Evolutionary conservation across 2,329 filamentous ascomycete species (phyloP).

Genomic region (Calonectria hongkongensis): DNA sequence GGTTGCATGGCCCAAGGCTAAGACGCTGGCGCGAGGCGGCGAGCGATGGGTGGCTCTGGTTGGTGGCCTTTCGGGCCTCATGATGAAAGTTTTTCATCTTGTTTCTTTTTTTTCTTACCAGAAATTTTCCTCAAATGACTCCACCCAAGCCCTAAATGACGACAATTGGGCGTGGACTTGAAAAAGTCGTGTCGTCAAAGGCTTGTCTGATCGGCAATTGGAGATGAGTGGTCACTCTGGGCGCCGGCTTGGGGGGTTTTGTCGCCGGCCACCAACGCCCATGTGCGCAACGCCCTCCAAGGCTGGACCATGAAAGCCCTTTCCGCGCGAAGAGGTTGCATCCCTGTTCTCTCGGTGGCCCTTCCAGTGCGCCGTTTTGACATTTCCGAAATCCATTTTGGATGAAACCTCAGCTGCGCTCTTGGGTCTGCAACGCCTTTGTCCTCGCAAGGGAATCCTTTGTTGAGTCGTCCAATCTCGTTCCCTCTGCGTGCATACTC

Average conservation of each 20-base stretch:
- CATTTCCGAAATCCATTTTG: constrained; percentile 28
- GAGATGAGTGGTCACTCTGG: not conserved
- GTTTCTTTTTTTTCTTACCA: constrained; percentile 22
- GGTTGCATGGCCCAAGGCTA: constrained; percentile 39
- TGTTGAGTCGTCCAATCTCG: constrained; percentile 28
- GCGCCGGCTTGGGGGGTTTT: not conserved
- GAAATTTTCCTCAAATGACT: constrained; percentile 17
- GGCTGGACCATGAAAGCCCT: constrained; percentile 22
- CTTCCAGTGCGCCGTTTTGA: constrained; percentile 28
- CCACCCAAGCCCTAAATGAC: constrained; percentile 27
- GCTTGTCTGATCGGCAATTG: constrained; percentile 16
- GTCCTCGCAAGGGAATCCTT: constrained; percentile 16
- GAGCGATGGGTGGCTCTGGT: constrained; percentile 2
- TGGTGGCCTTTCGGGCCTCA: constrained; percentile 22
- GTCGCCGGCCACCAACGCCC: constrained; percentile 1
- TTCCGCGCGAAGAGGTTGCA: not conserved
- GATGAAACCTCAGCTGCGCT: constrained; percentile 25
- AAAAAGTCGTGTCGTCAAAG: constrained; percentile 25
- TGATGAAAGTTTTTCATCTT: constrained; percentile 35
- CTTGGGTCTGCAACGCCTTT: constrained; percentile 13
- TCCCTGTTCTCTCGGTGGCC: not conserved
- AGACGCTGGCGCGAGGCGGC: constrained; percentile 23
- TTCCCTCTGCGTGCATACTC: constrained; percentile 19
- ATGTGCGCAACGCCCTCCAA: constrained; percentile 20
- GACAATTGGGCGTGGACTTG: constrained; percentile 12